Evolutionary conservation across 2,329 filamentous ascomycete species (phyloP).

Genomic region (Pseudocercospora vitis): DNA sequence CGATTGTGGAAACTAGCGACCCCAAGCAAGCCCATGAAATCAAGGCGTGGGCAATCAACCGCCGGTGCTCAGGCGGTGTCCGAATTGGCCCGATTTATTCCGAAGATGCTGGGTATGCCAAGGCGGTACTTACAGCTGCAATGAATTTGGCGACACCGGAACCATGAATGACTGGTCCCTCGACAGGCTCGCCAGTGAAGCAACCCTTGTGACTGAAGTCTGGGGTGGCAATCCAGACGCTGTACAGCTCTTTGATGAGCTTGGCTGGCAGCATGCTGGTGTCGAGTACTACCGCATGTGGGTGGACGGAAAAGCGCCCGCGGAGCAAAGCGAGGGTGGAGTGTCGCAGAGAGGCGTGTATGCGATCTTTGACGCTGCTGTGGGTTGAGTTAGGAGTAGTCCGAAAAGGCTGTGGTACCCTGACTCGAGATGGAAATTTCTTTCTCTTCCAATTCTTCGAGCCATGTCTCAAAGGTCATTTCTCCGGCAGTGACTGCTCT

Average conservation of each 20-base stretch:
- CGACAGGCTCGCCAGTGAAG: conserved; percentile 22
- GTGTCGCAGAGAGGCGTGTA: conserved; percentile 36
- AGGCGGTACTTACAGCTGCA: conserved; percentile 29
- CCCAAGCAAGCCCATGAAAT: conserved; percentile 23
- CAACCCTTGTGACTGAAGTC: conserved; percentile 37
- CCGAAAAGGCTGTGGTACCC: conserved; percentile 7
- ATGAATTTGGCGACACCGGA: conserved; percentile 32
- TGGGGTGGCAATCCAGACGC: conserved; percentile 37
- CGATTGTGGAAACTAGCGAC: conserved; percentile 21
- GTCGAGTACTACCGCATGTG: conserved; percentile 44
- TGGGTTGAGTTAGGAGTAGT: not conserved
- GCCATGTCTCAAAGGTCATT: conserved; percentile 67
- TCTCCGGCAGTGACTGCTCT: conserved; percentile 64
- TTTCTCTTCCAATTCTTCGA: conserved; percentile 55
- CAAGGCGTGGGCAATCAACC: conserved; percentile 36
- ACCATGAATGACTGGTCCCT: conserved; percentile 12
- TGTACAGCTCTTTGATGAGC: conserved; percentile 35
- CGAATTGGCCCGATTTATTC: conserved; percentile 43
- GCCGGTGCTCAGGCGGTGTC: conserved; percentile 37
- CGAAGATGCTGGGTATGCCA: conserved; percentile 28
- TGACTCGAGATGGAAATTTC: conserved; percentile 3
- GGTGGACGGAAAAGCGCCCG: conserved; percentile 35
- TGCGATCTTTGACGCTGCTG: conserved; percentile 40
- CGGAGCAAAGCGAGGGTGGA: conserved; percentile 36
- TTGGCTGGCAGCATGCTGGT: conserved; percentile 36